Conservation (phyloP, 2,329 filamentous ascomycete species). For the Celoporthe dispersa region DNA sequence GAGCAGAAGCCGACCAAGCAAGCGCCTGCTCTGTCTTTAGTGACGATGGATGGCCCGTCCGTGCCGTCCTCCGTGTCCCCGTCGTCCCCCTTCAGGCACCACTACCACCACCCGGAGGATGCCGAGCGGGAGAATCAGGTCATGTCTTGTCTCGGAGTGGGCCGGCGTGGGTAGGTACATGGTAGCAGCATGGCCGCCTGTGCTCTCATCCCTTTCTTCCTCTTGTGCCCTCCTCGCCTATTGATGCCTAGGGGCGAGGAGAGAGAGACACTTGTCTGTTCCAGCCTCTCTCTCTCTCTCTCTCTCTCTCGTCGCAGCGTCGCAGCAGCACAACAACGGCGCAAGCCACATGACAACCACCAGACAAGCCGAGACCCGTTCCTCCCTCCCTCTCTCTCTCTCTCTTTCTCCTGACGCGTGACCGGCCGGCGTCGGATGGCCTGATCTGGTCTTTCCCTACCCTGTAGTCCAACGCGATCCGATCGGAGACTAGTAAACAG, state of each 20-base stretch:
- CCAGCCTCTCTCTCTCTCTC: neutral
- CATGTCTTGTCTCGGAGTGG: conserved; percentile 1
- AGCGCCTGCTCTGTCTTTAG: too few species aligned
- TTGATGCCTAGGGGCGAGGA: neutral
- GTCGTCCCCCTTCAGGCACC: neutral
- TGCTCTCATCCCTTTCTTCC: neutral
- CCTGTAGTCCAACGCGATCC: neutral
- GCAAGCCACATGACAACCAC: conserved; percentile 9
- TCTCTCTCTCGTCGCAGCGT: conserved; percentile 5
- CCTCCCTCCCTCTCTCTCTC: neutral
- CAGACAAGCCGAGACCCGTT: neutral
- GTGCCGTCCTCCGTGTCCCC: neutral
- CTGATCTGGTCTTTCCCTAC: neutral
- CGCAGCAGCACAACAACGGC: neutral
- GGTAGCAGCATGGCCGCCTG: neutral
- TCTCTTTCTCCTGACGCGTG: neutral
- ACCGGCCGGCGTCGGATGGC: neutral
- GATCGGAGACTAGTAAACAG: conserved; percentile 3
- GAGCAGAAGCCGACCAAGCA: too few species aligned
- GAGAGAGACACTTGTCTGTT: neutral
- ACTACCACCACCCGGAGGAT: neutral
- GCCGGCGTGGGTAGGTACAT: neutral
- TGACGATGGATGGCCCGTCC: too few species aligned
- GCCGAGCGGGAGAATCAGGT: neutral
- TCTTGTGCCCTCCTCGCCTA: neutral